These are phyloP conservation scores for Rhizopogon sp. DNA, from an alignment of 768 basidiomycete genomes.

Conservation along the genomic window DNA sequence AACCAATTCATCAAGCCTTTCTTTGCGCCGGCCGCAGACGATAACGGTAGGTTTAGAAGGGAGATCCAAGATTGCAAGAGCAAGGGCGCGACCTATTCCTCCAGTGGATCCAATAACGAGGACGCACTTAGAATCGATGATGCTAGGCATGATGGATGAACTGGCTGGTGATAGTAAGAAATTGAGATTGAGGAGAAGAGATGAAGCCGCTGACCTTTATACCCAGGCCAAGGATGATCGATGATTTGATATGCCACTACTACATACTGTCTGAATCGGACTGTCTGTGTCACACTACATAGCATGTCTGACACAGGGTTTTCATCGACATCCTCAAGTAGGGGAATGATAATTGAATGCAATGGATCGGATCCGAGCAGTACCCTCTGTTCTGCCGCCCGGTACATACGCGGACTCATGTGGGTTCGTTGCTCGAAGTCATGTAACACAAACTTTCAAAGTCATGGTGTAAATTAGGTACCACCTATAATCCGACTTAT, in stretches of 20 bases:
- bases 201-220: background rate
- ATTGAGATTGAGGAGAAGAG: background rate
- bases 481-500: too few relatives aligned
- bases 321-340: background rate
- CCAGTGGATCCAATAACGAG: conserved; percentile 54
- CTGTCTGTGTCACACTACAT: conserved; percentile 1
- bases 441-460: too few relatives aligned
- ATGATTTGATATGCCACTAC: background rate
- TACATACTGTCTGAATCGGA: background rate
- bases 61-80: conserved; percentile 41
- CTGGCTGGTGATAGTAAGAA: background rate
- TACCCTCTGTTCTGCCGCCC: background rate
- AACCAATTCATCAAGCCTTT: conserved; percentile 46
- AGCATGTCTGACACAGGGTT: background rate
- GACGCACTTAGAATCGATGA: conserved; percentile 44
- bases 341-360: background rate
- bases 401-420: background rate
- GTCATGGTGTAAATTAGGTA: too few relatives aligned
- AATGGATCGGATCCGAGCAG: background rate
- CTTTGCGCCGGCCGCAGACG: conserved; percentile 45
- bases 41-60: conserved; percentile 47
- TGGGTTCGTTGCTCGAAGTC: background rate
- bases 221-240: background rate
- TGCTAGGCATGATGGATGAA: conserved; percentile 24
- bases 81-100: conserved; percentile 54